phyloP scores from a whole-genome alignment of 331 rosid species.

The Acacia pycnantha region DNA sequence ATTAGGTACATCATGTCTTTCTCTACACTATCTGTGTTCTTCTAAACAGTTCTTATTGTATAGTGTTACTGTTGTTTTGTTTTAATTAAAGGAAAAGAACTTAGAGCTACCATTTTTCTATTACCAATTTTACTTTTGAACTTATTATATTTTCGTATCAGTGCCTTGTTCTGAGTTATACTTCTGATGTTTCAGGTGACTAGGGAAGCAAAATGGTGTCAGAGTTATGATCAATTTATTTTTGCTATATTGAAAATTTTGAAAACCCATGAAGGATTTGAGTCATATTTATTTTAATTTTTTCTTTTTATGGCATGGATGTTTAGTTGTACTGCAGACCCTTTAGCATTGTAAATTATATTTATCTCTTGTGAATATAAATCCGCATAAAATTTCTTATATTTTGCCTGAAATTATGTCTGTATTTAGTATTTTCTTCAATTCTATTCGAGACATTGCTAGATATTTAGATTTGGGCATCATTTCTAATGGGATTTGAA shows the following conservation, averaged over 20 bases:
- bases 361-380: background rate
- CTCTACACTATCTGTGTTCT: background rate
- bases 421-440: background rate
- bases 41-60: background rate
- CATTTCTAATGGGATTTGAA: too few relatives aligned
- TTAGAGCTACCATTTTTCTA: background rate
- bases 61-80: background rate
- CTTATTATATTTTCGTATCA: background rate
- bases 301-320: background rate
- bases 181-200: slow-evolving; percentile 32
- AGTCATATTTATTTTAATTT: slow-evolving; percentile 3
- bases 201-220: slow-evolving; percentile 26
- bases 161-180: background rate
- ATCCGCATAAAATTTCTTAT: background rate
- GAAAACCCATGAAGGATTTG: background rate
- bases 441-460: too few relatives aligned
- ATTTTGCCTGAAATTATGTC: background rate
- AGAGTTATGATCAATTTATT: slow-evolving; percentile 29
- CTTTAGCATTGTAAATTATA: background rate
- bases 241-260: slow-evolving; percentile 29
- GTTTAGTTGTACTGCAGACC: slow-evolving; percentile 22
- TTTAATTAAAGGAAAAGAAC: background rate
- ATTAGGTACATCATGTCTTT: slow-evolving; percentile 32
- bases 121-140: background rate
- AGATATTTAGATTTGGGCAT: too few relatives aligned